Conservation (phyloP, 805 yeast species). For the Wickerhamomyces chaumierensis region DNA sequence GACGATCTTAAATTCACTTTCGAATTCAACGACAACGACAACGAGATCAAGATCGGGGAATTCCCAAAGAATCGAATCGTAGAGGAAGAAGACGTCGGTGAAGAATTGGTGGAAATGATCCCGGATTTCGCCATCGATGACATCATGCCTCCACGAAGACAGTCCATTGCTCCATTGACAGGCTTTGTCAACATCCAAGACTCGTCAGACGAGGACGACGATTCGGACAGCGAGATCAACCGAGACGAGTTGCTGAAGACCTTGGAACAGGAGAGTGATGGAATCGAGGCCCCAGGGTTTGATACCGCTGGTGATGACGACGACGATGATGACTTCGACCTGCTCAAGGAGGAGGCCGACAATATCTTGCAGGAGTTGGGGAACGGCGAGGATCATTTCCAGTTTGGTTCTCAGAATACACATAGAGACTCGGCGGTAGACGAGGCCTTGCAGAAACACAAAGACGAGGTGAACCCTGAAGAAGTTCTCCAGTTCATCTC, state of each 20-base stretch:
- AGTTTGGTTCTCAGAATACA: slow-evolving; percentile 19
- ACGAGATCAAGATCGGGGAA: slow-evolving; percentile 16
- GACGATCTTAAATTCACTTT: slow-evolving; percentile 30
- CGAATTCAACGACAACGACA: slow-evolving; percentile 30
- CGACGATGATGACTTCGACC: slow-evolving; percentile 23
- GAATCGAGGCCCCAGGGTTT: too few species aligned
- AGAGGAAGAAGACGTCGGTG: slow-evolving; percentile 53
- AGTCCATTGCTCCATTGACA: not conserved
- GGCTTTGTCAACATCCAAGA: slow-evolving; percentile 11
- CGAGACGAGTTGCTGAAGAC: slow-evolving; percentile 32
- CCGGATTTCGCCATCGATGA: slow-evolving; percentile 7
- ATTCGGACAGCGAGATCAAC: slow-evolving; percentile 53
- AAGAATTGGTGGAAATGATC: slow-evolving; percentile 26
- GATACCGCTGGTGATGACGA: slow-evolving; percentile 21
- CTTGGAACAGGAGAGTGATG: slow-evolving; percentile 23
- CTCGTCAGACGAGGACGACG: slow-evolving; percentile 16
- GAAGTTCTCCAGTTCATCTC: slow-evolving; percentile 23
- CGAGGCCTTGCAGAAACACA: slow-evolving; percentile 29
- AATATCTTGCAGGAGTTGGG: slow-evolving; percentile 30
- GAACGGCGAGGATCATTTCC: slow-evolving; percentile 17
- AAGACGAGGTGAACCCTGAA: slow-evolving; percentile 26
- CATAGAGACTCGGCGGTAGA: slow-evolving; percentile 23
- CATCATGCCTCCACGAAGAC: not conserved
- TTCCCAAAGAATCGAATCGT: slow-evolving; percentile 5
- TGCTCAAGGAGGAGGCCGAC: slow-evolving; percentile 30